phyloP scores from a whole-genome alignment of 345 rosid species.

The Populus pruinosa region DNA sequence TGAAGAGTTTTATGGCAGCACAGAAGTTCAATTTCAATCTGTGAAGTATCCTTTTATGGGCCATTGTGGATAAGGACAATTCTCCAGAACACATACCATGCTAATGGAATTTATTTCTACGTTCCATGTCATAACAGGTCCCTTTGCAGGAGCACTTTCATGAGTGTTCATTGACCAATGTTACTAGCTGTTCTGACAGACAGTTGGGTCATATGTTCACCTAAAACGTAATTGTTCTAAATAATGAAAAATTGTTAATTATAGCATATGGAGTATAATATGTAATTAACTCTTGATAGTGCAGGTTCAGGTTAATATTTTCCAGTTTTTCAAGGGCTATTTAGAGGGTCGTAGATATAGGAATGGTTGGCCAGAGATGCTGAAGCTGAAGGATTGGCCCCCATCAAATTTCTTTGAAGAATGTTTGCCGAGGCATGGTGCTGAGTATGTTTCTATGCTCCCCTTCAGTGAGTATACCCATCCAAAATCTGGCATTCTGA shows the following conservation, averaged over 20 bases:
- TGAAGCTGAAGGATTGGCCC: conserved; percentile 66
- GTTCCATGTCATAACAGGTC: neutral
- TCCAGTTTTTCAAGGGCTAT: conserved; percentile 54
- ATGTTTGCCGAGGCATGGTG: conserved; percentile 55
- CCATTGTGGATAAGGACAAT: neutral
- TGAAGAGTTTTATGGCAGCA: too few species aligned
- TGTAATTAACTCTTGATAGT: neutral
- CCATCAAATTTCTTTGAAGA: conserved; percentile 50
- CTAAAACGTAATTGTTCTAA: neutral
- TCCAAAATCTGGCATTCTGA: conserved; percentile 46
- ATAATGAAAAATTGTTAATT: too few species aligned
- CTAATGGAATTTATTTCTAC: neutral
- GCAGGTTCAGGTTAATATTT: conserved; percentile 51
- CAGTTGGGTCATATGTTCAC: neutral
- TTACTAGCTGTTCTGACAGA: neutral
- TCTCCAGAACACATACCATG: neutral
- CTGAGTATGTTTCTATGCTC: conserved; percentile 47
- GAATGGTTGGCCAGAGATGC: conserved; percentile 51
- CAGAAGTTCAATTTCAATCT: too few species aligned
- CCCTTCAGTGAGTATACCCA: conserved; percentile 51
- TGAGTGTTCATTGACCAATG: neutral
- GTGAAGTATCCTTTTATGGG: neutral
- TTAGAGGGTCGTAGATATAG: conserved; percentile 40
- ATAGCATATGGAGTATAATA: neutral
- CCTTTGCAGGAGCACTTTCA: neutral